Evolutionary conservation across 371 early-diverging fungal genomes (phyloP).

Genomic region (Lichtheimia ornata): DNA sequence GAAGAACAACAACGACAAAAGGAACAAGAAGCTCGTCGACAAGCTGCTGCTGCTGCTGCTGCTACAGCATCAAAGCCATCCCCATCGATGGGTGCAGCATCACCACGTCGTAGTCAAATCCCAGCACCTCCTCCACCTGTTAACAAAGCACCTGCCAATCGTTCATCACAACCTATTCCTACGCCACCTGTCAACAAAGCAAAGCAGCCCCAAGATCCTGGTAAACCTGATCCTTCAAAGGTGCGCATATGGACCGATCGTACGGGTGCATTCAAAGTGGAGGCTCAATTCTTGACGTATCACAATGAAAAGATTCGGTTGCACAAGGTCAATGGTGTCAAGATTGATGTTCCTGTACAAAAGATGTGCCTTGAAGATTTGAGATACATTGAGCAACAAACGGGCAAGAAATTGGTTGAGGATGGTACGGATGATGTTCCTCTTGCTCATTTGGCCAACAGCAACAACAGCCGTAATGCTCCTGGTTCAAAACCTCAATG

Average conservation of each 20-base stretch:
- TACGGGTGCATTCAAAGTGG: conserved; percentile 89
- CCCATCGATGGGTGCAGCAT: conserved; percentile 16
- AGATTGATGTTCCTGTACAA: conserved; percentile 88
- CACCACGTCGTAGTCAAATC: conserved; percentile 30
- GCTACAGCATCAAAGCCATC: conserved; percentile 20
- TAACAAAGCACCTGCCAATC: conserved; percentile 16
- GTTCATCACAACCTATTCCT: conserved; percentile 21
- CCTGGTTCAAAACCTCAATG: conserved; percentile 40
- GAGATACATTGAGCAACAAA: conserved; percentile 62
- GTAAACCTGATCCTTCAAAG: conserved; percentile 57
- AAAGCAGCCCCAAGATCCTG: conserved; percentile 29
- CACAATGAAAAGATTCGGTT: conserved; percentile 84
- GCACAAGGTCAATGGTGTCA: conserved; percentile 93
- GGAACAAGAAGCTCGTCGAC: conserved; percentile 14
- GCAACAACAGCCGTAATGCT: conserved; percentile 19
- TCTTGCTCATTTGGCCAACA: conserved; percentile 47
- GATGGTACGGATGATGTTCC: conserved; percentile 42
- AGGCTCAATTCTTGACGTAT: conserved; percentile 81
- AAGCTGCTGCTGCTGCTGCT: conserved; percentile 16
- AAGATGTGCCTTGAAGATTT: conserved; percentile 83
- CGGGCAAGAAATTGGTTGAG: conserved; percentile 55
- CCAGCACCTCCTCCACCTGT: conserved; percentile 25
- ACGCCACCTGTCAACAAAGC: conserved; percentile 29
- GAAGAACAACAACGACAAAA: conserved; percentile 22
- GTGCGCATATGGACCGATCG: conserved; percentile 92